These are phyloP conservation scores for Sarocladium oryzae DNA, from an alignment of 2,329 filamentous ascomycete species.

Conservation along the genomic window DNA sequence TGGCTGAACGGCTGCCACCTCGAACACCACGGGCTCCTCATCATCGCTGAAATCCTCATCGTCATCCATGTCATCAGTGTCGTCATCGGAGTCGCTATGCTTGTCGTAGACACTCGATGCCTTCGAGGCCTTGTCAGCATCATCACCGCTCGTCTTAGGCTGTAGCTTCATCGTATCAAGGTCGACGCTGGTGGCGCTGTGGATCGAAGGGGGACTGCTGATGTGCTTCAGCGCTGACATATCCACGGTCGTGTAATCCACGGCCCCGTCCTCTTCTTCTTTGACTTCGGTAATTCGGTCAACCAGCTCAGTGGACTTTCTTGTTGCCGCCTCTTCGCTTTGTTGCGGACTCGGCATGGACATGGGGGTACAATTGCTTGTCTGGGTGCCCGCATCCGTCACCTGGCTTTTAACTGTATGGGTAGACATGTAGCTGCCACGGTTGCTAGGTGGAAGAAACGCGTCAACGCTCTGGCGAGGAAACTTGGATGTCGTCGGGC, in stretches of 20 bases:
- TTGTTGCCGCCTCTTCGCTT: slow-evolving; percentile 44
- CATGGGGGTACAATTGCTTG: slow-evolving; percentile 43
- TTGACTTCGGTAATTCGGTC: slow-evolving; percentile 18
- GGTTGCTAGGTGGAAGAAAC: slow-evolving; percentile 50
- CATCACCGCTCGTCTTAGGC: slow-evolving; percentile 20
- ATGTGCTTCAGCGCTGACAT: slow-evolving; percentile 41
- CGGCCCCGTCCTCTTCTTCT: slow-evolving; percentile 42
- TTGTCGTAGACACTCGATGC: slow-evolving; percentile 20
- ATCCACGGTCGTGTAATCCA: slow-evolving; percentile 56
- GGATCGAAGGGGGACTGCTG: slow-evolving; percentile 20
- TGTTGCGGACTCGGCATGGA: slow-evolving; percentile 49
- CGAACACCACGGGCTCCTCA: slow-evolving; percentile 63
- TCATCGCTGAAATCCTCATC: slow-evolving; percentile 44
- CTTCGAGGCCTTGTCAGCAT: slow-evolving; percentile 20
- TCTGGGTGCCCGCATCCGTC: slow-evolving; percentile 64
- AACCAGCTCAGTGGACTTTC: slow-evolving; percentile 34
- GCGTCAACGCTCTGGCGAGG: slow-evolving; percentile 66
- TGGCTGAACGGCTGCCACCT: slow-evolving; percentile 54
- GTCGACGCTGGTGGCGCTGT: slow-evolving; percentile 9
- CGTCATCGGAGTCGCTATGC: slow-evolving; percentile 16
- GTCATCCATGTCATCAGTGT: slow-evolving; percentile 25
- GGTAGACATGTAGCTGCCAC: slow-evolving; percentile 69
- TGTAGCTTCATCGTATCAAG: slow-evolving; percentile 15
- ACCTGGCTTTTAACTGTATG: slow-evolving; percentile 63
- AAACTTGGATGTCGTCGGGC: slow-evolving; percentile 46